phyloP scores from a whole-genome alignment of 176 grass and related monocot species.

The Carex pumila region DNA sequence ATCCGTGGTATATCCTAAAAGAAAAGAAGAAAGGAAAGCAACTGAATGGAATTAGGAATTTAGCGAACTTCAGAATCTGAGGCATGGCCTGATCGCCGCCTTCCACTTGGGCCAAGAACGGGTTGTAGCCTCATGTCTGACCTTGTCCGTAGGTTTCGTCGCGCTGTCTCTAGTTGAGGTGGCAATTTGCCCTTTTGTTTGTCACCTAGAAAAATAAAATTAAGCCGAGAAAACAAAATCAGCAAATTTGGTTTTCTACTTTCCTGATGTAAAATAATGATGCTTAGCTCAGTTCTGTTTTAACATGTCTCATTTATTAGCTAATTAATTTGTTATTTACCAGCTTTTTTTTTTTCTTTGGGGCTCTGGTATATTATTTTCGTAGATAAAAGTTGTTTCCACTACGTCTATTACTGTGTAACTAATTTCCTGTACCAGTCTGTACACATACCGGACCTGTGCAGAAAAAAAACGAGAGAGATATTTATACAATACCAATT shows the following conservation, averaged over 20 bases:
- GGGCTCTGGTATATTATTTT: not conserved
- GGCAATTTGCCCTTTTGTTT: slow-evolving; percentile 28
- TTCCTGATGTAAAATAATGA: not conserved
- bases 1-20: slow-evolving; percentile 13
- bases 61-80: slow-evolving; percentile 61
- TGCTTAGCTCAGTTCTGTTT: not conserved
- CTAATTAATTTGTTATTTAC: not conserved
- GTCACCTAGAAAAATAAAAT: slow-evolving; percentile 11
- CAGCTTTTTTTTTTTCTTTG: not conserved
- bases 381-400: not conserved
- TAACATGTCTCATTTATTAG: not conserved
- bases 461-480: not conserved
- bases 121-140: slow-evolving; percentile 30
- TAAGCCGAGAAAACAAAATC: not conserved
- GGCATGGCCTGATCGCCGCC: slow-evolving; percentile 31
- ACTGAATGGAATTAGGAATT: not conserved
- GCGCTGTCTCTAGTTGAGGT: not conserved
- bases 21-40: not conserved
- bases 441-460: not conserved
- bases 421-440: not conserved
- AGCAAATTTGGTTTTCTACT: too few relatives aligned
- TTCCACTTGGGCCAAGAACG: not conserved
- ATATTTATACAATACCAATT: slow-evolving; percentile 22
- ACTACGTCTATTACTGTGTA: not conserved
- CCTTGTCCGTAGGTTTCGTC: slow-evolving; percentile 30